Base-by-base conservation (phyloP, 2,329 filamentous ascomycete genomes). In the Aspergillus neoniger region DNA sequence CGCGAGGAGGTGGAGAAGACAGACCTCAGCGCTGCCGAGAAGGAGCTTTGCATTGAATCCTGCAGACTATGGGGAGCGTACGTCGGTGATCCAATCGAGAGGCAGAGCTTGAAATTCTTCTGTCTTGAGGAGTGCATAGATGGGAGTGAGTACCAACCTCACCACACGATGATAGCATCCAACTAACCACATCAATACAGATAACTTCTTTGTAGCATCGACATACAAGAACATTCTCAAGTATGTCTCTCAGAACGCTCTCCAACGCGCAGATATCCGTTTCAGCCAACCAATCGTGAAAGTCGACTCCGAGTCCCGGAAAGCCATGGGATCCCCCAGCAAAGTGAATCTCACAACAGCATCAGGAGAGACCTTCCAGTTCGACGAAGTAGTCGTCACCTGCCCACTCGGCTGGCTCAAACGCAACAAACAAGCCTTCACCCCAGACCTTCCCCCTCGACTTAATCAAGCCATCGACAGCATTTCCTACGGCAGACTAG, bases 121-220 rank as follows among this genome's bases (percentile, higher is more conserved):
- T 87, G 84, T 78, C 75, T 89, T 28, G 87, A 89, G 68, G 86
- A 88, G 69, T 88, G 85, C 59, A 84, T 88, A 52, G 86, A 88
- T 66, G 86, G 86, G 17, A 79, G 81, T 80, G 71, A 63, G 77
- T 71, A 15, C 43, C 25, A 28, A 2, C n/a, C 19, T 19, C n/a
- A 17, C 23, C 17, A 14, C 19, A 4, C 39, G 44, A 5, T 5
- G 12, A 17, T 36, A 7, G 19, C 5, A 15, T 6, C 10, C 52
- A 9, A 50, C 44, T 60, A 14, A 60, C 38, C 14, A 14, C 19
- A 5, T 39, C 36, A 3, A 39, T 25, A 12, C 58, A 81, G 85
- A 85, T 70, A 88, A 88, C 66, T 80, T 85, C 32, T 87, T 88
- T 62, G 83, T 88, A 32, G 83, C 84, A 3, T 85, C 81, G 1